Conservation (phyloP, 2,329 filamentous ascomycete genomes). For the Botryotinia calthae region DNA sequence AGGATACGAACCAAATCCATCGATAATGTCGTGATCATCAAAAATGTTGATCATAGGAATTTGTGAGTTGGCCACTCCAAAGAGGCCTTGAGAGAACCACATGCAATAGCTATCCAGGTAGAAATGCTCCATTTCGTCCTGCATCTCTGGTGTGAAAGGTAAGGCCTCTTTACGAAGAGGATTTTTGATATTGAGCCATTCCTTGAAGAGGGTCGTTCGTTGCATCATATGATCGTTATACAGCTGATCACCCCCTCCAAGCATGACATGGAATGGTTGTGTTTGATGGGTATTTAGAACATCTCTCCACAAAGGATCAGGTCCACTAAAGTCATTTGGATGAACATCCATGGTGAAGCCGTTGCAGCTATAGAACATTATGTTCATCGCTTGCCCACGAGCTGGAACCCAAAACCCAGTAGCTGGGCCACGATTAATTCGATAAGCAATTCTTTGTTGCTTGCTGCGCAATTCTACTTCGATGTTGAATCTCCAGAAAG, state of each 20-base stretch:
- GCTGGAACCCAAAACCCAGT: slow-evolving; percentile 94
- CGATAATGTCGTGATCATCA: slow-evolving; percentile 91
- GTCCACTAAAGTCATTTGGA: slow-evolving; percentile 77
- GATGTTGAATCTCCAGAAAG: slow-evolving; percentile 96
- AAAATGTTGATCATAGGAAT: slow-evolving; percentile 99
- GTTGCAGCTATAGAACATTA: slow-evolving; percentile 98
- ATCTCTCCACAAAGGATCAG: slow-evolving; percentile 95
- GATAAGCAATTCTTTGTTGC: slow-evolving; percentile 88
- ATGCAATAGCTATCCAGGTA: slow-evolving; percentile 85
- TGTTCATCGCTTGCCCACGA: slow-evolving; percentile 84
- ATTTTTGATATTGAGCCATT: slow-evolving; percentile 82
- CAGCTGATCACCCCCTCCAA: slow-evolving; percentile 94
- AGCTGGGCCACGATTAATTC: slow-evolving; percentile 87
- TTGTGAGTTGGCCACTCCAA: slow-evolving; percentile 86
- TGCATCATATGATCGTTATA: slow-evolving; percentile 86
- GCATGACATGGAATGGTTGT: slow-evolving; percentile 94
- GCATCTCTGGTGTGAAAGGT: slow-evolving; percentile 77
- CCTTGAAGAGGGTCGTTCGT: slow-evolving; percentile 71
- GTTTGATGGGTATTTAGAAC: slow-evolving; percentile 90
- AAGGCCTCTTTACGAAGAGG: slow-evolving; percentile 74
- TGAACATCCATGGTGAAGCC: slow-evolving; percentile 84
- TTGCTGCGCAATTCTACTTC: slow-evolving; percentile 78
- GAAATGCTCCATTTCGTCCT: slow-evolving; percentile 82
- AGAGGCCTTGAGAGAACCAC: slow-evolving; percentile 97
- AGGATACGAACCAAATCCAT: slow-evolving; percentile 91